Evolutionary conservation across 805 yeast species (phyloP).

Genomic region (Teunomyces cretensis): DNA sequence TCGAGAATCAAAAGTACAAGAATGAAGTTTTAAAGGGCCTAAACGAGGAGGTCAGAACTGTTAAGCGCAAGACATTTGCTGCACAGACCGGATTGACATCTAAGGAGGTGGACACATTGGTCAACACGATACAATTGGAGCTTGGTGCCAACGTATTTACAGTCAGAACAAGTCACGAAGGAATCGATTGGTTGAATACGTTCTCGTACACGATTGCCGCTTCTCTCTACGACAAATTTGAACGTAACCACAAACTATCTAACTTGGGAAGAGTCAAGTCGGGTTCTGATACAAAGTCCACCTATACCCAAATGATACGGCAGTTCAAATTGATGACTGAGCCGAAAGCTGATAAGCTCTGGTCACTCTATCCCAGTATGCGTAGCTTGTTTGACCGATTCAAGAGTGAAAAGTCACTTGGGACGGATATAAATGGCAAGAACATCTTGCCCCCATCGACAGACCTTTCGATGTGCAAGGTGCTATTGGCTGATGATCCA

Average conservation of each 20-base stretch:
- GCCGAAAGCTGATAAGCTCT: constrained; percentile 46
- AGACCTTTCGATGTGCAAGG: constrained; percentile 46
- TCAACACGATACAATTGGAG: constrained; percentile 47
- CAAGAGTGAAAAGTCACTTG: constrained; percentile 30
- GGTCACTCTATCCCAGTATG: constrained; percentile 41
- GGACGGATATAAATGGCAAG: constrained; percentile 43
- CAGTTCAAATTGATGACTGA: constrained; percentile 61
- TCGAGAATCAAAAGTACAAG: constrained; percentile 48
- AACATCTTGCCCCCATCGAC: constrained; percentile 50
- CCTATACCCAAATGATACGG: constrained; percentile 49
- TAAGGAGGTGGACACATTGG: constrained; percentile 38
- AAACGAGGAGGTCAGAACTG: constrained; percentile 3
- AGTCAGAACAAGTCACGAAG: constrained; percentile 46
- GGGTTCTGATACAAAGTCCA: constrained; percentile 48
- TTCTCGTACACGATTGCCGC: constrained; percentile 56
- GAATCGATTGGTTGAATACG: constrained; percentile 52
- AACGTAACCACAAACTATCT: constrained; percentile 54
- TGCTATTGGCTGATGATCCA: constrained; percentile 54
- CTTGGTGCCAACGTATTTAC: constrained; percentile 52
- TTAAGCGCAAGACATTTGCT: constrained; percentile 4
- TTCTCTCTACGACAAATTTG: constrained; percentile 53
- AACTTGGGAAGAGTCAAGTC: constrained; percentile 57
- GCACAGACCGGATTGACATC: constrained; percentile 13
- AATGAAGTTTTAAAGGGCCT: constrained; percentile 8
- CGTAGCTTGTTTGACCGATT: constrained; percentile 28